Percentiles rank a stretch among this genome's conserved stretches.
Conservation (phyloP, 2,329 filamentous ascomycete species). For the Trichoderma sp. region DNA sequence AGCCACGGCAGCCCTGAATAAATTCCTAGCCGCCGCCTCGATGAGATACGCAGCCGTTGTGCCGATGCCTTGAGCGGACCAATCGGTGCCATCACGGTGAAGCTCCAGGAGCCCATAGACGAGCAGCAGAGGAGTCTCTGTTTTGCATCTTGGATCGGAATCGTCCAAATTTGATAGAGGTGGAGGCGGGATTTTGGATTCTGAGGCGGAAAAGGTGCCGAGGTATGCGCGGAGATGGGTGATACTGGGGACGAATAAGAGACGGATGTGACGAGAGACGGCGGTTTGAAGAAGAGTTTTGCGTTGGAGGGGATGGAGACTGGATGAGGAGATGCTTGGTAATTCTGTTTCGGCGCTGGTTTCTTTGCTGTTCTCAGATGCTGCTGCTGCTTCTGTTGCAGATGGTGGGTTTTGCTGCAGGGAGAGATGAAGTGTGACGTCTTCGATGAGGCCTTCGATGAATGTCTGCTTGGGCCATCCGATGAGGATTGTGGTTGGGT, state of each 20-base stretch:
- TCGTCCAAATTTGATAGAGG: background rate
- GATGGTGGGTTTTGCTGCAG: background rate
- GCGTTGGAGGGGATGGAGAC: conserved; percentile 46
- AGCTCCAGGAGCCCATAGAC: conserved; percentile 63
- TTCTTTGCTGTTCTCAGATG: background rate
- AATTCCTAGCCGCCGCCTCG: conserved; percentile 52
- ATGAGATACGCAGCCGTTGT: conserved; percentile 60
- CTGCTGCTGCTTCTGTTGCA: background rate
- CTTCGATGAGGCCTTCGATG: conserved; percentile 52
- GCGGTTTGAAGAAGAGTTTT: conserved; percentile 68
- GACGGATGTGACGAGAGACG: conserved; percentile 63
- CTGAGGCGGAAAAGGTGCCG: conserved; percentile 47
- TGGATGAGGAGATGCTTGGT: background rate
- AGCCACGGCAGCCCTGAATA: conserved; percentile 44
- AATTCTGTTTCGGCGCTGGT: background rate
- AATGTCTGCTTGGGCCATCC: conserved; percentile 66
- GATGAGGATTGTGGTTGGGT: conserved; percentile 66
- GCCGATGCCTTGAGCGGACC: conserved; percentile 70
- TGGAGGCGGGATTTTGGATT: conserved; percentile 34
- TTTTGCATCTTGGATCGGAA: background rate
- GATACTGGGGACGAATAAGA: conserved; percentile 72
- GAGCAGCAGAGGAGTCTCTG: conserved; percentile 46
- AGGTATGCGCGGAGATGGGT: conserved; percentile 76
- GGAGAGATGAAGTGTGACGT: conserved; percentile 36
- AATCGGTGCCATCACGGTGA: conserved; percentile 67